These are phyloP conservation scores for Excoecaria cochinchinensis DNA, from an alignment of 345 rosid genomes.

Conservation along the genomic window DNA sequence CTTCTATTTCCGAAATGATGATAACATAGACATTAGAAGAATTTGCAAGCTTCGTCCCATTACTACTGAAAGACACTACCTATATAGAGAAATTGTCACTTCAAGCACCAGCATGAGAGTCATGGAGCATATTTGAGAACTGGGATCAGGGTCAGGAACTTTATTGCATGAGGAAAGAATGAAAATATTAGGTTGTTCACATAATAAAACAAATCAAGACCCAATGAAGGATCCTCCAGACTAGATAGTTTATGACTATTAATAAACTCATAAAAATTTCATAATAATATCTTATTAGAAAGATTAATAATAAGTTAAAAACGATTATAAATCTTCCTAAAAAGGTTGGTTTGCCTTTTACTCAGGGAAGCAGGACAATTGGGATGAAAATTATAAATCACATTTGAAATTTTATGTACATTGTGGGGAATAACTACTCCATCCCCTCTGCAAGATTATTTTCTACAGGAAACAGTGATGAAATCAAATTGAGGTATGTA, in stretches of 20 bases:
- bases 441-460: too few relatives aligned
- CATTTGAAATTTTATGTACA: too few relatives aligned
- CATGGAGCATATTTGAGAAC: background rate
- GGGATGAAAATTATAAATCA: too few relatives aligned
- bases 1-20: constrained; percentile 40
- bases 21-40: constrained; percentile 47
- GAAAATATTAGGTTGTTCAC: background rate
- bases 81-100: constrained; percentile 33
- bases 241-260: background rate
- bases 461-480: background rate
- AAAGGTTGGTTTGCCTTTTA: too few relatives aligned
- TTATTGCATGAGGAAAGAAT: too few relatives aligned
- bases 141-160: too few relatives aligned
- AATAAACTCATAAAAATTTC: background rate
- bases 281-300: background rate
- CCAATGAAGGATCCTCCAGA: background rate
- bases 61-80: constrained; percentile 56
- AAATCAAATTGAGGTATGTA: background rate
- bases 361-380: too few relatives aligned
- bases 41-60: constrained; percentile 34
- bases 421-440: too few relatives aligned
- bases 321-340: too few relatives aligned
- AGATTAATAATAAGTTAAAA: too few relatives aligned
- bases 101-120: background rate
- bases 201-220: background rate